Conservation (phyloP, 2,329 filamentous ascomycete species). For the Kalmusia sp. region DNA sequence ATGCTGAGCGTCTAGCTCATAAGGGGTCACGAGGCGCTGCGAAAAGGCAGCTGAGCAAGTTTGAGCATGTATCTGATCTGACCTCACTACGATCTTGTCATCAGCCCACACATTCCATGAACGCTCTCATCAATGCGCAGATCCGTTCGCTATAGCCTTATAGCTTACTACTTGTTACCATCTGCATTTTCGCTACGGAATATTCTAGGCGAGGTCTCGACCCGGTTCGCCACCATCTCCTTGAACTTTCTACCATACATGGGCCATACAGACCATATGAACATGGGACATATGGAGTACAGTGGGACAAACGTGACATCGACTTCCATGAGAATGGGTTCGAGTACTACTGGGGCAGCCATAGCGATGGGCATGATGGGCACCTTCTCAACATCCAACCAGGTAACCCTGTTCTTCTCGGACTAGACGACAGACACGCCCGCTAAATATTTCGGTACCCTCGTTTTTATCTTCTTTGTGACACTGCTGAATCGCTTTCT, state of each 20-base stretch:
- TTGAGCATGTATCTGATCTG: constrained; percentile 5
- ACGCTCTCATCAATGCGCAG: not conserved
- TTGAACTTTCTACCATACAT: too few relatives aligned
- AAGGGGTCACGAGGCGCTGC: too few relatives aligned
- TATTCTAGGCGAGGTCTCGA: too few relatives aligned
- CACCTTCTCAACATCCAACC: constrained; percentile 5
- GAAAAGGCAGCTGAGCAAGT: constrained; percentile 7
- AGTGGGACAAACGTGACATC: too few relatives aligned
- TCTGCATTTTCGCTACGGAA: too few relatives aligned
- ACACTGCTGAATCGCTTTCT: constrained; percentile 7
- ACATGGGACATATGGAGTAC: not conserved
- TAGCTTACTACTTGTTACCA: too few relatives aligned
- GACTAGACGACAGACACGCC: constrained; percentile 7
- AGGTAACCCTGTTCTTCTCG: constrained; percentile 1
- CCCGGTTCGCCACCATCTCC: not conserved
- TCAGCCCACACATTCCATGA: not conserved
- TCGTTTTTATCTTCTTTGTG: constrained; percentile 1
- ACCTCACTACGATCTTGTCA: not conserved
- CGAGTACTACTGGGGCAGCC: not conserved
- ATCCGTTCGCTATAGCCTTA: not conserved
- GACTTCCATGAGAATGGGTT: not conserved
- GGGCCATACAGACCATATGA: too few relatives aligned
- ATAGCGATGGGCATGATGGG: constrained; percentile 3
- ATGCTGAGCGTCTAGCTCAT: not conserved
- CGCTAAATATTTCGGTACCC: constrained; percentile 5